Evolutionary conservation across 1,284 basidiomycete species (phyloP).

Genomic region (Tilletia walkeri): DNA sequence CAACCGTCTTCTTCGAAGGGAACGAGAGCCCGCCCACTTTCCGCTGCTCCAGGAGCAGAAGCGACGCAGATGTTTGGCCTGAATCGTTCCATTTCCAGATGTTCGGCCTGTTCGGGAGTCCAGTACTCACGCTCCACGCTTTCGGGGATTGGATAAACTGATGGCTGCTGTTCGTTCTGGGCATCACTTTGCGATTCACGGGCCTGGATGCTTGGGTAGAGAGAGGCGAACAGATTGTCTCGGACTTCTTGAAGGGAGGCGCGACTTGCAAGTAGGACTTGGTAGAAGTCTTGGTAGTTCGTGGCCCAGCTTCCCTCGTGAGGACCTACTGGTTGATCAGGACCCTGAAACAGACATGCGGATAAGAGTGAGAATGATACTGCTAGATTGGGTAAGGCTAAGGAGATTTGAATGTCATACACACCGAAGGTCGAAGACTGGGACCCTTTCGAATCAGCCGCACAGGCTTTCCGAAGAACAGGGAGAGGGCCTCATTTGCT

Average conservation of each 20-base stretch:
- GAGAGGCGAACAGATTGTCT: slow-evolving; percentile 35
- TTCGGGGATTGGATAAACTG: slow-evolving; percentile 29
- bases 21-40: slow-evolving; percentile 21
- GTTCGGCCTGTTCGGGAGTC: slow-evolving; percentile 38
- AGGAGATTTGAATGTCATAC: neutral
- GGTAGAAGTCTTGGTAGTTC: slow-evolving; percentile 37
- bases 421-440: slow-evolving; percentile 21
- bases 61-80: slow-evolving; percentile 46
- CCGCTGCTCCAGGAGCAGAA: slow-evolving; percentile 19
- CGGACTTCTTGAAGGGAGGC: slow-evolving; percentile 42
- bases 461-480: slow-evolving; percentile 45
- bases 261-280: slow-evolving; percentile 35
- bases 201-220: slow-evolving; percentile 28
- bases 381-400: no score
- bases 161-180: neutral
- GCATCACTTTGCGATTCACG: neutral
- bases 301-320: neutral
- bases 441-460: slow-evolving; percentile 44
- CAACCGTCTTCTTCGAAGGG: slow-evolving; percentile 50
- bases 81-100: slow-evolving; percentile 40
- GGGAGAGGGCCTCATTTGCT: slow-evolving; percentile 39
- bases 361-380: neutral
- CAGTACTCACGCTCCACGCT: slow-evolving; percentile 40
- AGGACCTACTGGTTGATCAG: slow-evolving; percentile 8
- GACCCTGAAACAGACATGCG: neutral